A percentile compares a stretch with the other conserved stretches of the same genome.
Conservation (phyloP, 768 basidiomycete genomes). For the Pleurotus platypus region DNA sequence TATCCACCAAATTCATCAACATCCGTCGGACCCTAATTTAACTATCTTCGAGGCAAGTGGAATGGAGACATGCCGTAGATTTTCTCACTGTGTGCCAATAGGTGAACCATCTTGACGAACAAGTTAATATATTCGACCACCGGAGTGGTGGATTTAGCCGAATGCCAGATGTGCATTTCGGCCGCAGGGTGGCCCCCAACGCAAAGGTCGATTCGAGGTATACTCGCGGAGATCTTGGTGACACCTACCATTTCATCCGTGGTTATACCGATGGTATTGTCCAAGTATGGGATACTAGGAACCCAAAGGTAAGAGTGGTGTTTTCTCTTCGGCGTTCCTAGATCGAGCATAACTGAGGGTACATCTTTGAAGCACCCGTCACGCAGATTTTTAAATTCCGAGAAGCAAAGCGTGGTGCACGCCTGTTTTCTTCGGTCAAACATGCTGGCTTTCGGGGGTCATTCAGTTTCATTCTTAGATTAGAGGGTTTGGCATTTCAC, state of each 20-base stretch:
- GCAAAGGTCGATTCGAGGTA: constrained; percentile 19
- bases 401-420: constrained; percentile 33
- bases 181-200: constrained; percentile 25
- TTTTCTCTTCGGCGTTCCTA: background rate
- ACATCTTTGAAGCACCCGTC: constrained; percentile 27
- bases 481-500: background rate
- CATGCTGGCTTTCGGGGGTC: constrained; percentile 36
- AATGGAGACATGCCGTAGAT: constrained; percentile 15
- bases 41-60: constrained; percentile 45
- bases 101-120: constrained; percentile 47
- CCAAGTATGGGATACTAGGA: constrained; percentile 48
- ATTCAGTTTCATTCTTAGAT: constrained; percentile 32
- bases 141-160: constrained; percentile 35
- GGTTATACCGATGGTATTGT: constrained; percentile 42
- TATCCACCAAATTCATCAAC: constrained; percentile 42
- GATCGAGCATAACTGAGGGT: constrained; percentile 6
- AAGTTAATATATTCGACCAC: constrained; percentile 46
- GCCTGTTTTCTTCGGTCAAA: constrained; percentile 34
- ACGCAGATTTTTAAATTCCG: constrained; percentile 25
- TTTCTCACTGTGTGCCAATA: constrained; percentile 15
- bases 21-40: constrained; percentile 38
- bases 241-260: constrained; percentile 39
- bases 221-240: constrained; percentile 33
- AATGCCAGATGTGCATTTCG: constrained; percentile 40
- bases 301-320: constrained; percentile 33